These are phyloP conservation scores for Wakefieldia striispora DNA, from an alignment of 768 basidiomycete genomes.

Conservation along the genomic window DNA sequence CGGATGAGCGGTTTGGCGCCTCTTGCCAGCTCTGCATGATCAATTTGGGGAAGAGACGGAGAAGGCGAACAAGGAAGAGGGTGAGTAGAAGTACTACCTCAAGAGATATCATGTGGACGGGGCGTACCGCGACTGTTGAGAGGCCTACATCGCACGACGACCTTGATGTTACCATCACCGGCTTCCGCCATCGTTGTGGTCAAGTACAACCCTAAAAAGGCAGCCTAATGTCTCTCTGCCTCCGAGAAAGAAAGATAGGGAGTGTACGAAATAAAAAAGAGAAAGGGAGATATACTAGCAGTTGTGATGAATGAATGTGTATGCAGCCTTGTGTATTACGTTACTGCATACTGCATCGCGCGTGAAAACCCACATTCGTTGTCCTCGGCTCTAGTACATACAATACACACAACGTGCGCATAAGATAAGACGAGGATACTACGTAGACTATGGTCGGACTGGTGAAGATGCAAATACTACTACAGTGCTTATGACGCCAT, in stretches of 20 bases:
- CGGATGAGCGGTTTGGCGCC: constrained; percentile 93
- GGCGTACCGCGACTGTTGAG: constrained; percentile 88
- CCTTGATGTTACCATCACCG: constrained; percentile 89
- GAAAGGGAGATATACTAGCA: constrained; percentile 1
- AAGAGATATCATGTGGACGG: constrained; percentile 3
- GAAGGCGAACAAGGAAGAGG: neutral
- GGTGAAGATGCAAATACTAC: neutral
- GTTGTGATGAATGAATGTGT: constrained; percentile 4
- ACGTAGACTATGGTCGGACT: no score
- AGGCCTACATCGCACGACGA: constrained; percentile 93
- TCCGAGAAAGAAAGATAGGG: constrained; percentile 12
- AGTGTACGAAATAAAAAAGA: constrained; percentile 6
- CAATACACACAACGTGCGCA: neutral
- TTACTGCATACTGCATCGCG: constrained; percentile 6
- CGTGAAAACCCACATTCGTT: constrained; percentile 21
- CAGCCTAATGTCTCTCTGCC: constrained; percentile 6
- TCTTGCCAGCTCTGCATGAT: constrained; percentile 73
- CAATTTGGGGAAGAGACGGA: neutral
- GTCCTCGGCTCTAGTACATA: neutral
- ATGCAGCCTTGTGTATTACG: constrained; percentile 1
- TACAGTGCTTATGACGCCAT: neutral
- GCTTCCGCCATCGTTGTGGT: constrained; percentile 59
- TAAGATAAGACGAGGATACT: neutral
- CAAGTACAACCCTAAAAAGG: constrained; percentile 16
- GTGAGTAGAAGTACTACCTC: constrained; percentile 2